These are phyloP conservation scores for Phylloporus gajari DNA, from an alignment of 1,284 basidiomycete genomes.

Conservation along the genomic window DNA sequence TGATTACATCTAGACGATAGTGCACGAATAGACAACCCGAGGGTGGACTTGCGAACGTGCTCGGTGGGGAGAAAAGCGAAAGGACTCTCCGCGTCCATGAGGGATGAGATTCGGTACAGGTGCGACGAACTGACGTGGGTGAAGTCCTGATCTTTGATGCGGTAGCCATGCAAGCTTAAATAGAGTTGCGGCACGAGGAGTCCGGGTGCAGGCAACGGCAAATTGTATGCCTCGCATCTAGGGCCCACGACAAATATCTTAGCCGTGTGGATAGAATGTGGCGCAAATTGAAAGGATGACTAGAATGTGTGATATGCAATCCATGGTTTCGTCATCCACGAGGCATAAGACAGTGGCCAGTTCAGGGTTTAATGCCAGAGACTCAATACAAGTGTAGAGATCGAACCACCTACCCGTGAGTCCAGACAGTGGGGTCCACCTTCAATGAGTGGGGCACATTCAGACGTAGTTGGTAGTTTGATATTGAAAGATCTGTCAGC, in stretches of 20 bases:
- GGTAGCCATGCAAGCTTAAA: slow-evolving; percentile 12
- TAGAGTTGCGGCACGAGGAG: background rate
- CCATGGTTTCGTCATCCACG: slow-evolving; percentile 12
- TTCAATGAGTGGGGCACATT: background rate
- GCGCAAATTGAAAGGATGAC: background rate
- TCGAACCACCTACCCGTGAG: background rate
- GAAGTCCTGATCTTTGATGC: background rate
- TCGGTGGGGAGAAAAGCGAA: background rate
- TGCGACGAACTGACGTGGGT: background rate
- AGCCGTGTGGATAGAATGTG: slow-evolving; percentile 6
- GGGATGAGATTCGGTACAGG: no score
- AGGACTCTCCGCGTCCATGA: background rate
- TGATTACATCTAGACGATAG: background rate
- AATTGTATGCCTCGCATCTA: background rate
- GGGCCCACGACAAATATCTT: background rate
- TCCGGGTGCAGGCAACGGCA: background rate
- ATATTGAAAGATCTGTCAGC: no score
- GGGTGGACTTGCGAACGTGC: background rate
- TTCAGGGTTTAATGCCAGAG: no score
- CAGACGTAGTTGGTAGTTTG: no score
- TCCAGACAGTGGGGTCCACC: background rate
- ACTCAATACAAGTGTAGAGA: background rate
- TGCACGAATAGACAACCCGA: background rate
- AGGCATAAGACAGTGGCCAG: background rate
- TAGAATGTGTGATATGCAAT: slow-evolving; percentile 14